Conservation (phyloP, 768 basidiomycete species). For the Pleurotus djamor region DNA sequence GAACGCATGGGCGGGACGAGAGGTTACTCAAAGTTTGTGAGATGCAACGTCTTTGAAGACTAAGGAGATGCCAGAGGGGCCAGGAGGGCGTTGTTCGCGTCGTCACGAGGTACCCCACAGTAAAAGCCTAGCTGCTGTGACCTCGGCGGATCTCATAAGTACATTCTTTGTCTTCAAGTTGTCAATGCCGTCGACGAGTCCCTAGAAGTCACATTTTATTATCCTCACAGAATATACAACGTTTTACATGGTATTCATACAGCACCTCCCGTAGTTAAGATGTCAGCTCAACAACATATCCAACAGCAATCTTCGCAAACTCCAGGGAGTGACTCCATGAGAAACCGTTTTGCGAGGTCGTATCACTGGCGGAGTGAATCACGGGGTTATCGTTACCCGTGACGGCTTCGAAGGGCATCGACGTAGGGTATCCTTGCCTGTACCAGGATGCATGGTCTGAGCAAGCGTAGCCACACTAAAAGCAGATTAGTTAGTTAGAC, state of each 20-base stretch:
- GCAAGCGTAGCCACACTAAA: conserved; percentile 64
- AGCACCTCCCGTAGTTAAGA: not conserved
- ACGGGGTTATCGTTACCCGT: conserved; percentile 20
- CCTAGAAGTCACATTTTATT: too few relatives aligned
- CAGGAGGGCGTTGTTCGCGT: too few relatives aligned
- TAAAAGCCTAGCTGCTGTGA: too few relatives aligned
- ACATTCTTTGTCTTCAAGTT: too few relatives aligned
- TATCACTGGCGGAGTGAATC: conserved; percentile 41
- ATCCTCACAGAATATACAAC: not conserved
- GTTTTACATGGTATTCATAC: not conserved
- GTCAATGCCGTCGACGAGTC: too few relatives aligned
- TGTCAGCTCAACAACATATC: conserved; percentile 11
- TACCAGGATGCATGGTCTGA: conserved; percentile 68
- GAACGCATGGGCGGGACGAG: too few relatives aligned
- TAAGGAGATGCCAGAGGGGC: too few relatives aligned
- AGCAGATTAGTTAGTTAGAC: not conserved
- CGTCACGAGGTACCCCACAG: too few relatives aligned
- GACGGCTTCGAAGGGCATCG: conserved; percentile 21
- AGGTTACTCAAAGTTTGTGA: too few relatives aligned
- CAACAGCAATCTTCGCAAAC: conserved; percentile 46
- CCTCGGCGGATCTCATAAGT: too few relatives aligned
- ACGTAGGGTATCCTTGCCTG: conserved; percentile 57
- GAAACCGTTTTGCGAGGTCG: conserved; percentile 32
- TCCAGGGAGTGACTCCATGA: conserved; percentile 65
- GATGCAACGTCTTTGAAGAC: too few relatives aligned